These are phyloP conservation scores for Bisporella sp. DNA, from an alignment of 2,329 filamentous ascomycete genomes.

Conservation along the genomic window DNA sequence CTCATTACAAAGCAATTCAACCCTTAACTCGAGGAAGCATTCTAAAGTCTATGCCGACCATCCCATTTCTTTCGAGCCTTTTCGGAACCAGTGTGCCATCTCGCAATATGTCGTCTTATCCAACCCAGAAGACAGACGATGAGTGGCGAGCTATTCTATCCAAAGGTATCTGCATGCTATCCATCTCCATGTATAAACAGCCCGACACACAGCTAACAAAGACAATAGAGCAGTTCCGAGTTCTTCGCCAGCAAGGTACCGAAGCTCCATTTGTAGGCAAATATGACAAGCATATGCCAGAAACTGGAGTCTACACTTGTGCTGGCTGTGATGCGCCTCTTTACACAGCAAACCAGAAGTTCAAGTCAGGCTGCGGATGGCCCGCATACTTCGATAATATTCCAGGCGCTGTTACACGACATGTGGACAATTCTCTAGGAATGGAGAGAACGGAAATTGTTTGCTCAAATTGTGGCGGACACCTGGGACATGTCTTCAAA, in stretches of 20 bases:
- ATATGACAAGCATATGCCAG: constrained; percentile 80
- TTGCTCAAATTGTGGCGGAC: constrained; percentile 89
- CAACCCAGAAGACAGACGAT: constrained; percentile 71
- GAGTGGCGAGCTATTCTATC: constrained; percentile 88
- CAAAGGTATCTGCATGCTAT: constrained; percentile 39
- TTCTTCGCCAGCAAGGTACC: constrained; percentile 88
- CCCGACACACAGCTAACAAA: constrained; percentile 25
- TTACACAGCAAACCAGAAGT: constrained; percentile 91
- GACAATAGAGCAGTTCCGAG: constrained; percentile 79
- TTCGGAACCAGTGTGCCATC: constrained; percentile 53
- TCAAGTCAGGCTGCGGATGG: constrained; percentile 95
- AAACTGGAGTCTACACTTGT: constrained; percentile 75
- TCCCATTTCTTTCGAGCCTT: constrained; percentile 71
- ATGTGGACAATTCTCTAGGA: constrained; percentile 69
- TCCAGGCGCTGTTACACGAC: constrained; percentile 79
- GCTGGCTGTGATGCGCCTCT: constrained; percentile 80
- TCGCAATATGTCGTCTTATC: constrained; percentile 57
- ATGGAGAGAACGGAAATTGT: constrained; percentile 91
- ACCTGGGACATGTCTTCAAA: constrained; percentile 87
- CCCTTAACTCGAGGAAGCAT: constrained; percentile 31
- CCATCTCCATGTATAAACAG: background rate
- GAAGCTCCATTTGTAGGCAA: constrained; percentile 73
- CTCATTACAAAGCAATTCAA: constrained; percentile 25
- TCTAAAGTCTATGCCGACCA: constrained; percentile 62
- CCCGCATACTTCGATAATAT: constrained; percentile 96